A percentile compares a stretch with the other conserved stretches of the same genome.
phyloP scores from a whole-genome alignment of 1,284 basidiomycete species.

The Pseudozyma hubeiensis region DNA sequence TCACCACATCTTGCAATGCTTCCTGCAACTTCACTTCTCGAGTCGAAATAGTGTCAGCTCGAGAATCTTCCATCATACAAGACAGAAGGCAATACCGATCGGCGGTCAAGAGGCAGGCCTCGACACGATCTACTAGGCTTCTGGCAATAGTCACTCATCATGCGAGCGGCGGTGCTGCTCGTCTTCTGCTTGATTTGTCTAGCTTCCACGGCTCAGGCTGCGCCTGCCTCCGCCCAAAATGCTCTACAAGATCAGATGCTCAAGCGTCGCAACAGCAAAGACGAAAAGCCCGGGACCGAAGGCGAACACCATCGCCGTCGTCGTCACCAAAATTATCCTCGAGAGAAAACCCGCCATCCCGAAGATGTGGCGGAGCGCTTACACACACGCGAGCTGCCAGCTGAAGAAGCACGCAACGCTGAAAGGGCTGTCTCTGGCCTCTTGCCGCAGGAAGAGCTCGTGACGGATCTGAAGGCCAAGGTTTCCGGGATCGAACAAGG shows the following conservation, averaged over 20 bases:
- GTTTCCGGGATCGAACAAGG: neutral
- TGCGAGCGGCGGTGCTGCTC: conserved; percentile 21
- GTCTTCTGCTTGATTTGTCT: conserved; percentile 36
- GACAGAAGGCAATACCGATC: neutral
- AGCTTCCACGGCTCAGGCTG: conserved; percentile 35
- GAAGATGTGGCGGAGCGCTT: neutral
- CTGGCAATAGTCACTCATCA: conserved; percentile 9
- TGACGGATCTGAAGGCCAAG: neutral
- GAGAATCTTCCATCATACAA: neutral
- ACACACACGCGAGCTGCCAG: neutral
- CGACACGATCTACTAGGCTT: neutral
- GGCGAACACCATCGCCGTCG: conserved; percentile 3
- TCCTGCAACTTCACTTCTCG: neutral
- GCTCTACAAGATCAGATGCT: conserved; percentile 5
- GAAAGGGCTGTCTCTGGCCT: neutral
- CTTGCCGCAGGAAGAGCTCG: neutral
- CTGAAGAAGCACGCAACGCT: neutral
- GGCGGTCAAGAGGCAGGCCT: conserved; percentile 20
- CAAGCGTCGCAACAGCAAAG: conserved; percentile 1
- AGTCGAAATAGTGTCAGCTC: neutral
- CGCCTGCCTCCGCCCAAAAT: conserved; percentile 13
- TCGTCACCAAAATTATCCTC: neutral
- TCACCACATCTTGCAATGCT: no score
- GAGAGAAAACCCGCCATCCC: neutral
- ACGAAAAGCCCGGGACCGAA: neutral